Evolutionary conservation across 2,329 filamentous ascomycete species (phyloP).

Genomic region (Verticillium longisporum): DNA sequence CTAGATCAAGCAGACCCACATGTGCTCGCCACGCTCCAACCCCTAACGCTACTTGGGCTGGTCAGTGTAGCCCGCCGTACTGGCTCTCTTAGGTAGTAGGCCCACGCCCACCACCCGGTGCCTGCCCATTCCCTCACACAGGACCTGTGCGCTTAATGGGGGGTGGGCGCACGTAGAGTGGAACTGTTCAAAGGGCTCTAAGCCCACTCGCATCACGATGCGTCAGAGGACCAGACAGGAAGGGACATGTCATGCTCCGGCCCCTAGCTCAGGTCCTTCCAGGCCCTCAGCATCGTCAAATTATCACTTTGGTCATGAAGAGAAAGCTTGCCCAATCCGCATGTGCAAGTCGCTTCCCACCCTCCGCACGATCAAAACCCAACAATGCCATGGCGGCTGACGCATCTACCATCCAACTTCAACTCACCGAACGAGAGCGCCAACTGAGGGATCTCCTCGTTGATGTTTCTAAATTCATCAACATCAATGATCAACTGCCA

Average conservation of each 20-base stretch:
- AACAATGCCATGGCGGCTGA: slow-evolving; percentile 5
- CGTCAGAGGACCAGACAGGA: not conserved
- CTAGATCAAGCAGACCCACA: not conserved
- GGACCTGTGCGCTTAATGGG: not conserved
- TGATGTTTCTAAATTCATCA: slow-evolving; percentile 69
- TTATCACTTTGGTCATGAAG: slow-evolving; percentile 6
- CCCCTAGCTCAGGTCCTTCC: not conserved
- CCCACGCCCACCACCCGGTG: no score
- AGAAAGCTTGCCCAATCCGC: slow-evolving; percentile 8
- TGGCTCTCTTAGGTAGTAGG: no score
- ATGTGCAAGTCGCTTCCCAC: slow-evolving; percentile 1
- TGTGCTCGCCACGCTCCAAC: not conserved
- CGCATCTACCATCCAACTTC: slow-evolving; percentile 16
- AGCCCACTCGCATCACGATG: not conserved
- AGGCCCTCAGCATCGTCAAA: not conserved
- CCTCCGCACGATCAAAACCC: slow-evolving; percentile 11
- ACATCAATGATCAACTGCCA: slow-evolving; percentile 37
- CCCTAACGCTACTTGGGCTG: not conserved
- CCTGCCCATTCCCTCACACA: no score
- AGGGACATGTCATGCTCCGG: not conserved
- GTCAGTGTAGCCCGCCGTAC: no score
- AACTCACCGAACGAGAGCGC: slow-evolving; percentile 63
- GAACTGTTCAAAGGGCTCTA: not conserved
- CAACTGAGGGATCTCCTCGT: slow-evolving; percentile 69
- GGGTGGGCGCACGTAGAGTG: not conserved